These are phyloP conservation scores for Neoconidiobolus thromboides DNA, from an alignment of 371 early-diverging fungal species.

Conservation along the genomic window DNA sequence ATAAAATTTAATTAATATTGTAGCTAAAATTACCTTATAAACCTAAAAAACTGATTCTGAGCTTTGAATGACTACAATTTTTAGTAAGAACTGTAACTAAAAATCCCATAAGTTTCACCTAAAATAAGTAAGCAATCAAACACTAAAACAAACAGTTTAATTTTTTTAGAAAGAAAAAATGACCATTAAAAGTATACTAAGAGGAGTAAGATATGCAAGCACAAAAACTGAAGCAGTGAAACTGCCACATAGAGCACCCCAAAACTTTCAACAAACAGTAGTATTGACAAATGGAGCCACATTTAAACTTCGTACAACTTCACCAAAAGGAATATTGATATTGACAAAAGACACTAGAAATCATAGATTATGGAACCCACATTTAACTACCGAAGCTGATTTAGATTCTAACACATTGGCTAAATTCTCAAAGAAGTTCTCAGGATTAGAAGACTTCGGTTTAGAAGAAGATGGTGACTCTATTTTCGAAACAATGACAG, in stretches of 20 bases:
- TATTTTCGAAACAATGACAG: neutral
- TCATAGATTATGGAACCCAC: conserved; percentile 85
- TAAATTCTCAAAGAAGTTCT: conserved; percentile 55
- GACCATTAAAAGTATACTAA: too few species aligned
- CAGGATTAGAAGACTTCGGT: conserved; percentile 34
- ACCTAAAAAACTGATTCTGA: too few species aligned
- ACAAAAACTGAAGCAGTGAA: neutral
- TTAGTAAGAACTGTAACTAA: too few species aligned
- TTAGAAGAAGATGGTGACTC: conserved; percentile 6
- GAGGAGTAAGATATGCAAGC: too few species aligned
- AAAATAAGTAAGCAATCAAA: too few species aligned
- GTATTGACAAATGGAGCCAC: conserved; percentile 79
- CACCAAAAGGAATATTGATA: conserved; percentile 62
- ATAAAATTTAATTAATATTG: too few species aligned
- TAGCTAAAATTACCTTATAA: too few species aligned
- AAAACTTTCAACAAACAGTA: conserved; percentile 61
- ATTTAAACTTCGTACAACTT: conserved; percentile 61
- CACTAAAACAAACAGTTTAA: too few species aligned
- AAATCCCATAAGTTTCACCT: too few species aligned
- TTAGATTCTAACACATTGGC: conserved; percentile 31
- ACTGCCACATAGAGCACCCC: conserved; percentile 18
- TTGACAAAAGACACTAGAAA: conserved; percentile 82
- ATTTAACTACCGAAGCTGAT: conserved; percentile 31
- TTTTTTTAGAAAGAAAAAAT: too few species aligned
- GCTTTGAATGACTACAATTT: too few species aligned